Base-by-base conservation (phyloP, 768 basidiomycete genomes). In the Leccinum pellstonianum region DNA sequence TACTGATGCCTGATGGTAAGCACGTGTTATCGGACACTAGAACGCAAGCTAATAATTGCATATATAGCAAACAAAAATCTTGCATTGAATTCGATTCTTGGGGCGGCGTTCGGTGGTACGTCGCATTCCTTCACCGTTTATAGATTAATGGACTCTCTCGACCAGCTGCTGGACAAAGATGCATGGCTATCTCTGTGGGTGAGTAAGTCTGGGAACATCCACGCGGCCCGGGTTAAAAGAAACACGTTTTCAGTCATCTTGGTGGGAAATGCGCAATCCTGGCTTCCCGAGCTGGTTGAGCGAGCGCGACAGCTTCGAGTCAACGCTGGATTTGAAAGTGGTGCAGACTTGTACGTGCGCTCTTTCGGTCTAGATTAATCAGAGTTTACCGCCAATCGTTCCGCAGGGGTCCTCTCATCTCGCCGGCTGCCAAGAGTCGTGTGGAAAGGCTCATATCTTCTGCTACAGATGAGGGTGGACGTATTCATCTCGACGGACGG, bases 161-260 rank as follows among this genome's bases (percentile, higher is more conserved):
- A 43, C 62, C 69, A 84, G 96, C 96, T 64, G 96, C 96, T 31
- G 96, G 96, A 12, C 96, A 98, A 73, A 84, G 97, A 58, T 98
- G 95, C 77, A 98, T 97, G 95, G 95, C 94, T 12, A 77, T 96
- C 47, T 96, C 94, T 12, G 93, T 95, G 33, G 90, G 93, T 90
- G 62, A 68, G 86, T 64, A 25, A 27, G 43, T 47, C 9, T 54
- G 12, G 9, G 15, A 27, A 41, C 17, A 49, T 8, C 46, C 4
- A 3, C 27, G 9, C 35, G 17, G 48, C 25, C 25, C 14, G 48
- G 51, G 31, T 33, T 56, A 48, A 25, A 62, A 50, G 19, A 47
- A 38, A 25, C 6, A 54, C 35, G 33, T 37, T 35, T 58, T 17
- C 46, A 87, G 89, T 80, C n/a, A 73, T 97, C 29, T 81, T 96